Evolutionary conservation across 2,329 filamentous ascomycete species (phyloP).

Genomic region (Cercospora brassicicola): DNA sequence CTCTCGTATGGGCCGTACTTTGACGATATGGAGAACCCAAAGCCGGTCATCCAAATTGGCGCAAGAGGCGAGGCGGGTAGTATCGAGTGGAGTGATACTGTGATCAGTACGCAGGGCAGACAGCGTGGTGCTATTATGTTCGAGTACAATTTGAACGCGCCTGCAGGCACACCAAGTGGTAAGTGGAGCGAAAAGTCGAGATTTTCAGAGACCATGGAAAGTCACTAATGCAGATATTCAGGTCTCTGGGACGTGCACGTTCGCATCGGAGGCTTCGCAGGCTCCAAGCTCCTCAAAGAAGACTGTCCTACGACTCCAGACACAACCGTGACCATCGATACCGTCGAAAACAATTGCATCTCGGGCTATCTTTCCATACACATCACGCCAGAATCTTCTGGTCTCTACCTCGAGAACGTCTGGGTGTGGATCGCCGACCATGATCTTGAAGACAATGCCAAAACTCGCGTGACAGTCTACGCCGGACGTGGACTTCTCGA

Average conservation of each 20-base stretch:
- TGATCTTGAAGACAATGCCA: slow-evolving; percentile 72
- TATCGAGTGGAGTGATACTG: slow-evolving; percentile 71
- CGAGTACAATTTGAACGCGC: background rate
- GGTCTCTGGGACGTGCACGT: background rate
- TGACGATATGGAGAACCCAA: slow-evolving; percentile 53
- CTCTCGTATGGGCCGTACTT: background rate
- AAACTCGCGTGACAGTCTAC: slow-evolving; percentile 79
- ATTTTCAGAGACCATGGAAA: background rate
- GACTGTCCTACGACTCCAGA: background rate
- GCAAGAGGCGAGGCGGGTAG: slow-evolving; percentile 61
- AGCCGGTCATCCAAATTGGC: slow-evolving; percentile 68
- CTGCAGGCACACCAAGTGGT: background rate
- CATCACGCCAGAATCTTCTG: slow-evolving; percentile 55
- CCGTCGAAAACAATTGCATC: background rate
- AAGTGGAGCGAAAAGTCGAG: background rate
- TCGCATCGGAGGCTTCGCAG: background rate
- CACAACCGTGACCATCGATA: background rate
- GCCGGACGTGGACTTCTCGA: slow-evolving; percentile 84
- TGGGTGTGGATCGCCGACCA: slow-evolving; percentile 95
- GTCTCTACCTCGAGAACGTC: slow-evolving; percentile 78
- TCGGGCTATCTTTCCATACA: slow-evolving; percentile 34
- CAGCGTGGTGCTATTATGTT: slow-evolving; percentile 64
- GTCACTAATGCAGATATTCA: background rate
- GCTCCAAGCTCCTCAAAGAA: background rate
- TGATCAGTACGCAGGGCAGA: slow-evolving; percentile 67